phyloP scores from a whole-genome alignment of 305 asterid species.

The Fraxinus xanthoxyloides region DNA sequence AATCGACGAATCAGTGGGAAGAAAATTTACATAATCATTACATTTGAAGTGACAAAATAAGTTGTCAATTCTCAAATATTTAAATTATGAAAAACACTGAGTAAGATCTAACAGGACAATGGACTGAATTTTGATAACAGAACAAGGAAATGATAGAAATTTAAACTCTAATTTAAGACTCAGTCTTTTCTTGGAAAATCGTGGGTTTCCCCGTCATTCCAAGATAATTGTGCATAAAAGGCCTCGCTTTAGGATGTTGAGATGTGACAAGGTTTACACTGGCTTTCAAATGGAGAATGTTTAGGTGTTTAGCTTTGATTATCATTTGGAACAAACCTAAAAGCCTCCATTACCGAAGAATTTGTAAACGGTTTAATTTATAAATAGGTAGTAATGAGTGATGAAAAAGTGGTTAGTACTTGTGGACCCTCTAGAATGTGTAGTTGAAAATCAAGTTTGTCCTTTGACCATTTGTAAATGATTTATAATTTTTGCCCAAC shows the following conservation, averaged over 20 bases:
- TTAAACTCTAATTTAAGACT: not conserved
- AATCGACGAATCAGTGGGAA: conserved; percentile 7
- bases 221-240: not conserved
- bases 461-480: not conserved
- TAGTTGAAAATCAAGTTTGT: not conserved
- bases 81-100: not conserved
- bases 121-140: not conserved
- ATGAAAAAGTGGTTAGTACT: not conserved
- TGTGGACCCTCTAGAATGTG: not conserved
- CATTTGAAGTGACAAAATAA: conserved; percentile 19
- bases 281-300: not conserved
- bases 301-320: not conserved
- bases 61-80: not conserved
- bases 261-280: not conserved
- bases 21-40: not conserved
- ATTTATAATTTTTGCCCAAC: not conserved
- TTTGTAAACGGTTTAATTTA: not conserved
- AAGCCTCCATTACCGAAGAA: not conserved
- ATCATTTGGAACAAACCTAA: not conserved
- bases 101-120: not conserved
- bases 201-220: not conserved
- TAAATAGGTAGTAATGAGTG: not conserved
- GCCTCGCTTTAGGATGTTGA: not conserved
- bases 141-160: not conserved
- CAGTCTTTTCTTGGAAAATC: not conserved